Evolutionary conservation across 179 eudicot species (phyloP).

Genomic region (Patellifolia procumbens): DNA sequence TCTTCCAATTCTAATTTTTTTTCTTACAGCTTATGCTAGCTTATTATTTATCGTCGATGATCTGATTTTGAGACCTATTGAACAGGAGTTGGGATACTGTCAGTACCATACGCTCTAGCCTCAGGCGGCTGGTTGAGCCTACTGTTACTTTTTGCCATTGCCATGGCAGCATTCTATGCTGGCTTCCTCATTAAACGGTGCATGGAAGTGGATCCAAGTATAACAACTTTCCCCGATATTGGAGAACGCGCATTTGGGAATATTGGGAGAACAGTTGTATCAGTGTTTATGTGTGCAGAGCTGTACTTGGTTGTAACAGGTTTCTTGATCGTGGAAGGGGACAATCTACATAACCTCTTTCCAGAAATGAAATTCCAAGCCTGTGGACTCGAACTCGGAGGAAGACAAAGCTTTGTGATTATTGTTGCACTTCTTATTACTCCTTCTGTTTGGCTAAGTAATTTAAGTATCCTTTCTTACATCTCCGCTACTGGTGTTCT

Average conservation of each 20-base stretch:
- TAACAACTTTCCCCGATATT: slow-evolving; percentile 62
- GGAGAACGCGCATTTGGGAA: slow-evolving; percentile 73
- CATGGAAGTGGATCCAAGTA: slow-evolving; percentile 60
- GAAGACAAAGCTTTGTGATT: slow-evolving; percentile 48
- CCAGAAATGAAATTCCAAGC: slow-evolving; percentile 40
- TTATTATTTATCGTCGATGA: background rate
- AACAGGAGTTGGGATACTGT: slow-evolving; percentile 73
- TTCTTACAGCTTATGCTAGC: background rate
- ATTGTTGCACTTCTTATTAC: slow-evolving; percentile 51
- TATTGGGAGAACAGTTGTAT: slow-evolving; percentile 50
- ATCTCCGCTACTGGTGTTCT: slow-evolving; percentile 73
- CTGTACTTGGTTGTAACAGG: slow-evolving; percentile 73
- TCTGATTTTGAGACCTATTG: no score
- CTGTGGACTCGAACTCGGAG: slow-evolving; percentile 43
- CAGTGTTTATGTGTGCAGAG: slow-evolving; percentile 57
- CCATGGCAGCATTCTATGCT: slow-evolving; percentile 52
- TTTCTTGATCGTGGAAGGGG: slow-evolving; percentile 76
- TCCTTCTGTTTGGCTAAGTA: slow-evolving; percentile 65
- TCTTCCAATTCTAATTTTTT: background rate
- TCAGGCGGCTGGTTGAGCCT: slow-evolving; percentile 81
- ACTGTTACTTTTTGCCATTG: slow-evolving; percentile 48
- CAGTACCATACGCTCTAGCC: slow-evolving; percentile 67
- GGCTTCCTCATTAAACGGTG: slow-evolving; percentile 61
- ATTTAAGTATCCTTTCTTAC: slow-evolving; percentile 58
- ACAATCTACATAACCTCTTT: slow-evolving; percentile 54